A percentile compares a stretch with the other conserved stretches of the same genome.
Evolutionary conservation across 2,329 filamentous ascomycete genomes (phyloP).

Genomic region (Grosmannia serpens): DNA sequence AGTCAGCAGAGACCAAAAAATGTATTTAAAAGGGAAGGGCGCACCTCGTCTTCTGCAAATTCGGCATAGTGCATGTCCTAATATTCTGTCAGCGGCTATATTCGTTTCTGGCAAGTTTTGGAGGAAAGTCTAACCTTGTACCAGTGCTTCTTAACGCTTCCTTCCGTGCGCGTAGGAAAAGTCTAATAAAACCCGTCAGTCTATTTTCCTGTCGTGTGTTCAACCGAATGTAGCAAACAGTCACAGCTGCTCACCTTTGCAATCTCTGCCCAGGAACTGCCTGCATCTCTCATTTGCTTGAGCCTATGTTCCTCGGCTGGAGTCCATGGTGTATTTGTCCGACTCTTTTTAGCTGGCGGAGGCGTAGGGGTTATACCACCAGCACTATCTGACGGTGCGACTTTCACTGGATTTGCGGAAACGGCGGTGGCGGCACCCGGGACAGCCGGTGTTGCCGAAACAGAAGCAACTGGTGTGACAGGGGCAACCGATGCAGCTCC

Average conservation of each 20-base stretch:
- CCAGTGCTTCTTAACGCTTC: constrained; percentile 99
- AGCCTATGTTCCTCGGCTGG: constrained; percentile 84
- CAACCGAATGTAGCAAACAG: neutral
- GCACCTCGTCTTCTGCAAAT: constrained; percentile 93
- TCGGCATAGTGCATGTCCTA: constrained; percentile 99
- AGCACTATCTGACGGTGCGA: constrained; percentile 7
- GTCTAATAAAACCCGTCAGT: constrained; percentile 38
- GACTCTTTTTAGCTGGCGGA: constrained; percentile 72
- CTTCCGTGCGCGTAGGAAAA: constrained; percentile 87
- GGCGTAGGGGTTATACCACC: constrained; percentile 24
- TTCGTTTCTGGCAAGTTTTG: too few relatives aligned
- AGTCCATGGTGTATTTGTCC: constrained; percentile 98
- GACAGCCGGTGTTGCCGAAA: constrained; percentile 9
- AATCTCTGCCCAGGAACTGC: constrained; percentile 95
- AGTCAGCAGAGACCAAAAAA: neutral
- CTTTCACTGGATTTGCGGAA: constrained; percentile 7
- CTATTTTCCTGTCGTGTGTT: neutral
- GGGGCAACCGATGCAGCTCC: constrained; percentile 21
- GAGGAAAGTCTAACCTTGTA: constrained; percentile 60
- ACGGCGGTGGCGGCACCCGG: constrained; percentile 11
- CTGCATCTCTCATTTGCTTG: constrained; percentile 87
- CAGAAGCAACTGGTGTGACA: constrained; percentile 23
- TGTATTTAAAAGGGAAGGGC: constrained; percentile 9
- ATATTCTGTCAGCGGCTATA: neutral
- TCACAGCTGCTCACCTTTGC: constrained; percentile 58